phyloP scores from a whole-genome alignment of 208 protist species.

The Endotrypanum monterogeii region DNA sequence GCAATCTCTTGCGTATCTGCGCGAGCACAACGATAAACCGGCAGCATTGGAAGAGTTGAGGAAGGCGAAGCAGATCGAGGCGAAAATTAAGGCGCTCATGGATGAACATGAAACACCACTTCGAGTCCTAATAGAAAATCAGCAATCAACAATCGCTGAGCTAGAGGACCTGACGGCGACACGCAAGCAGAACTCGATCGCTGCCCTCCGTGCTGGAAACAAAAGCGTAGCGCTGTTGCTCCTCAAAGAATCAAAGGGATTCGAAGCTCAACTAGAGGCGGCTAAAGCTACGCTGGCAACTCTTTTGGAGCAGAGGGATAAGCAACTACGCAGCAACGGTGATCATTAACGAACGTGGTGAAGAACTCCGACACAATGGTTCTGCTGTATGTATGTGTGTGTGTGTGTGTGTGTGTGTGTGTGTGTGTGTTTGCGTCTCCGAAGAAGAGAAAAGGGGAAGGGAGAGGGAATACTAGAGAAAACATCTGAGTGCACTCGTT shows the following conservation, averaged over 20 bases:
- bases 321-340: constrained; percentile 25
- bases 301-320: constrained; percentile 19
- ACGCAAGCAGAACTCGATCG: constrained; percentile 37
- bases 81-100: constrained; percentile 17
- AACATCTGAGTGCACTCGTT: no score
- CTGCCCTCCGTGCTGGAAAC: constrained; percentile 31
- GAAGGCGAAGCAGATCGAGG: constrained; percentile 34
- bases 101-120: constrained; percentile 31
- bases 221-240: constrained; percentile 39
- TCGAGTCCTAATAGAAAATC: constrained; percentile 30
- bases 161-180: constrained; percentile 31
- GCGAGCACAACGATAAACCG: constrained; percentile 30
- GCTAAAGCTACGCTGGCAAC: constrained; percentile 12
- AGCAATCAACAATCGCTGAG: constrained; percentile 19
- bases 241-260: constrained; percentile 39
- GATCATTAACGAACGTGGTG: background rate
- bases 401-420: background rate
- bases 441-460: no score
- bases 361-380: no score
- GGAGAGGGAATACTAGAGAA: no score
- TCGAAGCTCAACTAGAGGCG: constrained; percentile 33
- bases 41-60: constrained; percentile 30
- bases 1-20: constrained; percentile 16
- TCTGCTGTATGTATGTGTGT: no score
- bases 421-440: background rate